Percentiles rank a stretch among this genome's conserved stretches.
Conservation (phyloP, 2,329 filamentous ascomycete genomes). For the Colletotrichum kahawae region DNA sequence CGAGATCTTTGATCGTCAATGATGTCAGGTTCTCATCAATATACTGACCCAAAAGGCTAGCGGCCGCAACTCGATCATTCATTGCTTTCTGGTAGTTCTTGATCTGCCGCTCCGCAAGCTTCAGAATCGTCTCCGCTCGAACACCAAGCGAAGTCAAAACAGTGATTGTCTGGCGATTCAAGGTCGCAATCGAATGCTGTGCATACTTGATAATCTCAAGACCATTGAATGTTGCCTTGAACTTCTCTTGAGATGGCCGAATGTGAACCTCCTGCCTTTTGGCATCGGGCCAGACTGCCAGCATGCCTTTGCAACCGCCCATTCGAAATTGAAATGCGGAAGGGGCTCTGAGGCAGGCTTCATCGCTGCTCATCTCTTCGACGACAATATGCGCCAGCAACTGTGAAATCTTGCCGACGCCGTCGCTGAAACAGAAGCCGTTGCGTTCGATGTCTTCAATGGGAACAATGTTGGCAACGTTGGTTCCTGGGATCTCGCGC, state of each 20-base stretch:
- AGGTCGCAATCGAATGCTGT: conserved; percentile 73
- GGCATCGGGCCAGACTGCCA: conserved; percentile 75
- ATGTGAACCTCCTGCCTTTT: conserved; percentile 75
- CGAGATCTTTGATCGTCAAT: conserved; percentile 74
- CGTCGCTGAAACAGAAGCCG: conserved; percentile 82
- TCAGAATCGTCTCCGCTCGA: conserved; percentile 66
- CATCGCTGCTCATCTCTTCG: conserved; percentile 66
- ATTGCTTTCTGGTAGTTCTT: conserved; percentile 73
- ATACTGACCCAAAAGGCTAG: conserved; percentile 72
- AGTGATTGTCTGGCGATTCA: conserved; percentile 90
- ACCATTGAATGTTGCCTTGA: conserved; percentile 70
- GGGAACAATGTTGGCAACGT: conserved; percentile 60
- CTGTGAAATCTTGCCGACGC: conserved; percentile 88
- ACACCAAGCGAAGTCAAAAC: conserved; percentile 84
- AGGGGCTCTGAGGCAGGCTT: conserved; percentile 62
- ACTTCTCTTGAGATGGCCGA: conserved; percentile 87
- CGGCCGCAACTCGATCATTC: conserved; percentile 65
- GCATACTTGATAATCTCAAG: conserved; percentile 89
- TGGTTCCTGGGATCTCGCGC: conserved; percentile 69
- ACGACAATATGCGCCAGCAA: conserved; percentile 78
- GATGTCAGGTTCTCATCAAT: conserved; percentile 88
- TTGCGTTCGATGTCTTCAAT: conserved; percentile 76
- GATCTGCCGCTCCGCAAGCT: conserved; percentile 73
- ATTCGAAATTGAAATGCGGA: conserved; percentile 92
- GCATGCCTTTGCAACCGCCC: conserved; percentile 89